Base-by-base conservation (phyloP, 495 filamentous ascomycete genomes). In the Penicillium angulare region DNA sequence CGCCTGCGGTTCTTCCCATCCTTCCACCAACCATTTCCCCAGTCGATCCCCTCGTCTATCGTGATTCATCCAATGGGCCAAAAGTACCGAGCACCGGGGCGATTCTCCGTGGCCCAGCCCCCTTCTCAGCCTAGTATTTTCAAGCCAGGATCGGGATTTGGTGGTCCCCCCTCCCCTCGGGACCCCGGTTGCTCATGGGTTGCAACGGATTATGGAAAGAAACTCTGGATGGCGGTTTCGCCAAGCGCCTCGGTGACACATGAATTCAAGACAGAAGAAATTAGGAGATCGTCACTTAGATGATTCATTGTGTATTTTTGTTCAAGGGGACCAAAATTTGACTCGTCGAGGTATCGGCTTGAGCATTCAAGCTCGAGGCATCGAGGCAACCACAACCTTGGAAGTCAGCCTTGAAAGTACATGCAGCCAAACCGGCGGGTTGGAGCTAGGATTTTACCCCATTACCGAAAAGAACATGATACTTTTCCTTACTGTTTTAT, bases 191-290 rank as follows among this genome's bases (percentile, higher is more conserved):
- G 56, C 29, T 32, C 29, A 31, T 55, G 56, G 47, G 29, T 59
- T 52, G 27, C 13, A 34, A 26, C 48, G 52, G 52, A 29, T 35
- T 31, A 23, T 13, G 16, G 39, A 32, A 22, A 39, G 27, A 31
- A 33, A 33, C 3, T 20, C 12, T 47, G 29, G 35, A 40, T 13
- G 13, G 17, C 22, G 29, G 29, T 21, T 53, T 50, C 13, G 44
- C 39, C 42, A 48, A 13, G 43, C 36, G 33, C 48, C 50, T 53
- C 48, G 53, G 53, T 55, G 34, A 31, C 53, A 56, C 56, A 60
- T 56, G 60, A 50, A 52, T 45, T 34, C 21, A 24, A 43, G 31
- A 46, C 49, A 51, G n/a, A n/a, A 41, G 21, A 6, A 2, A 22
- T 33, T 7, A 33, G 41, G 23, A 27, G 21, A 47, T 52, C 34